Evolutionary conservation across 2,329 filamentous ascomycete species (phyloP), one percentile per base, ranked within the genome.

Genomic region (Emergomyces pasteurianus): DNA sequence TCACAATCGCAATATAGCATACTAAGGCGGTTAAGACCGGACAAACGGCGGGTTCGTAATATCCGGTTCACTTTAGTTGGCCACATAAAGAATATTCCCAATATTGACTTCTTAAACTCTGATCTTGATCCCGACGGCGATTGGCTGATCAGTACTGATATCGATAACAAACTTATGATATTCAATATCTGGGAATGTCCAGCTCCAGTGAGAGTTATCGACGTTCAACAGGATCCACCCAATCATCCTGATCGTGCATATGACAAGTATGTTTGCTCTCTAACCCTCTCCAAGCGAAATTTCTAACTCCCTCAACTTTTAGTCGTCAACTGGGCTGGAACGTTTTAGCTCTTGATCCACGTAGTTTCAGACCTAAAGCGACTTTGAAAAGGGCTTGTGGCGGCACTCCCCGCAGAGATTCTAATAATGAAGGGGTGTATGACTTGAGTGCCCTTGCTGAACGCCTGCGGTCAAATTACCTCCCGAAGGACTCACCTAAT

Each of bases 91-190:
- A 86, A 86, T 65, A 82, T 86, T 21, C 84, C 84, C 1, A 76
- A 75, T 53, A 75, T 86, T 23, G 75, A 78, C 0, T 86, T 86
- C 67, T 77, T 83, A 62, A 85, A 85, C 63, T 83, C 76, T 43
- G 78, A 79, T 18, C 73, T 81, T 47, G 83, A 85, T 65, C 75
- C 78, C 0, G 73, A 78, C 31, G 83, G 81, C 5, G 73, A 75
- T 58, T 85, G 81, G 80, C 77, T 86, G 58, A 69, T 83, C 34
- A 83, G 81, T 59, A 81, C 79, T 12, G 81, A 83, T 63, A 84
- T 86, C 53, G 68, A 75, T 42, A 81, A 82, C 31, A 70, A 72
- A 26, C 73, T 78, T 1, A 69, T 77, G 23, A 66, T 82, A 6
- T 83, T 81, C 79, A 76, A 80, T 12, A 68, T 79, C 16, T 79